Percentiles rank a stretch among this genome's conserved stretches.
phyloP scores from a whole-genome alignment of 1,284 basidiomycete species.

The Lentinus polychrous region DNA sequence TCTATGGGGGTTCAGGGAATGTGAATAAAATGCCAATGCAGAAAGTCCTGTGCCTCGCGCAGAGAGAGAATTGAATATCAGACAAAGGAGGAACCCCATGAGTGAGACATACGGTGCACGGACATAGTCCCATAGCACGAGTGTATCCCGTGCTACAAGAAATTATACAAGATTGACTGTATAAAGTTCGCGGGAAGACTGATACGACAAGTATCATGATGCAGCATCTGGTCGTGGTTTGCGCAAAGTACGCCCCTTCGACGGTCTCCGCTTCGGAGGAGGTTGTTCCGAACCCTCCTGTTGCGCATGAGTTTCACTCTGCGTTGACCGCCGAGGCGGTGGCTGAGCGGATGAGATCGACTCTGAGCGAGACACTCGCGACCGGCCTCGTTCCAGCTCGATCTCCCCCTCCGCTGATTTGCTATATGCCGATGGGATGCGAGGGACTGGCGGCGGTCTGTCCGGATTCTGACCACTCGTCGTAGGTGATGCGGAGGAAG shows the following conservation, averaged over 20 bases:
- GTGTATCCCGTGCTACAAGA: too few relatives aligned
- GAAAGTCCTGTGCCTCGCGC: not conserved
- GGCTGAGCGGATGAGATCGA: not conserved
- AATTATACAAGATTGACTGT: too few relatives aligned
- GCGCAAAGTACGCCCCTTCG: constrained; percentile 1
- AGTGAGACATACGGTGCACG: not conserved
- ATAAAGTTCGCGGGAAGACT: not conserved
- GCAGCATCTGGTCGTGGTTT: constrained; percentile 2
- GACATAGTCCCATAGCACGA: not conserved
- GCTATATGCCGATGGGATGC: constrained; percentile 16
- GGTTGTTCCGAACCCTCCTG: not conserved
- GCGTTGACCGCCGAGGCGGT: not conserved
- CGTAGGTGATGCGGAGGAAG: not conserved
- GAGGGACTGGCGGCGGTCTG: constrained; percentile 19
- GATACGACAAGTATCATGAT: constrained; percentile 1
- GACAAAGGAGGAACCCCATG: not conserved
- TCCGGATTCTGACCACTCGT: not conserved
- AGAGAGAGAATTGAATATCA: not conserved
- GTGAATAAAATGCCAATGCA: not conserved
- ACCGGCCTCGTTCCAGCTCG: constrained; percentile 6
- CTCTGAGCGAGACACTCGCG: not conserved
- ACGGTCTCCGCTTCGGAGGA: not conserved
- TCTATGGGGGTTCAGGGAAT: not conserved
- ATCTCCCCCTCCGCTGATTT: not conserved
- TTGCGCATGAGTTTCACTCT: not conserved